These are phyloP conservation scores for Cystofilobasidium macerans DNA, from an alignment of 768 basidiomycete species.

Conservation along the genomic window DNA sequence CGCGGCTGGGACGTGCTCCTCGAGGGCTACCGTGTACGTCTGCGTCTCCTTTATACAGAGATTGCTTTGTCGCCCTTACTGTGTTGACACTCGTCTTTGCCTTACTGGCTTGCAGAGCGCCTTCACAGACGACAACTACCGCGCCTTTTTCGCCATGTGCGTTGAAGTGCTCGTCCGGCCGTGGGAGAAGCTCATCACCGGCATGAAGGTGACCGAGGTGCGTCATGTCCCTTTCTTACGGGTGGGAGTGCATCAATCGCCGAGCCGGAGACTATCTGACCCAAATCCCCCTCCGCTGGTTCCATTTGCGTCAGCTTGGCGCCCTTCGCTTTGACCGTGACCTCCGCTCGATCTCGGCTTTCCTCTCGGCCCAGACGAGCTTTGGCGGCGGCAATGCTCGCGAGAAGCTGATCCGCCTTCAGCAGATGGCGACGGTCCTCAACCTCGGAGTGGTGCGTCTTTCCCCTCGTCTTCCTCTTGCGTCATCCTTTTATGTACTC, in stretches of 20 bases:
- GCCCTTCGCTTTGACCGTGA: constrained; percentile 93
- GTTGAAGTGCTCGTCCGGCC: constrained; percentile 83
- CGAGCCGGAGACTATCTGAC: no score
- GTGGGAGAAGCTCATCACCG: constrained; percentile 80
- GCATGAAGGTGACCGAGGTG: constrained; percentile 79
- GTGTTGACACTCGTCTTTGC: neutral
- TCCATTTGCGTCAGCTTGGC: constrained; percentile 55
- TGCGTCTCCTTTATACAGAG: no score
- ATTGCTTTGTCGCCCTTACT: neutral
- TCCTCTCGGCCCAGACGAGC: constrained; percentile 73
- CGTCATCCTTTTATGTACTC: no score
- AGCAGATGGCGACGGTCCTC: constrained; percentile 82
- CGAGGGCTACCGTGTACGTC: constrained; percentile 70
- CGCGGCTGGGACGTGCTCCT: constrained; percentile 76
- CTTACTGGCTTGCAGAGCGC: constrained; percentile 48
- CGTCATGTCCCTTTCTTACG: constrained; percentile 28
- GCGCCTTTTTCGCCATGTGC: constrained; percentile 68
- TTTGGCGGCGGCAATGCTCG: constrained; percentile 73
- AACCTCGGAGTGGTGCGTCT: constrained; percentile 66
- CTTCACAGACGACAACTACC: constrained; percentile 80
- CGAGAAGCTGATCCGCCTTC: constrained; percentile 81
- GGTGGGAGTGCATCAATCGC: neutral
- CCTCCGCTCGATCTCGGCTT: constrained; percentile 67
- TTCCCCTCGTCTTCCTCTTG: neutral
- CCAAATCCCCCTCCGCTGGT: neutral